phyloP scores from a whole-genome alignment of 495 filamentous ascomycete species.

The Tuber borchii region DNA sequence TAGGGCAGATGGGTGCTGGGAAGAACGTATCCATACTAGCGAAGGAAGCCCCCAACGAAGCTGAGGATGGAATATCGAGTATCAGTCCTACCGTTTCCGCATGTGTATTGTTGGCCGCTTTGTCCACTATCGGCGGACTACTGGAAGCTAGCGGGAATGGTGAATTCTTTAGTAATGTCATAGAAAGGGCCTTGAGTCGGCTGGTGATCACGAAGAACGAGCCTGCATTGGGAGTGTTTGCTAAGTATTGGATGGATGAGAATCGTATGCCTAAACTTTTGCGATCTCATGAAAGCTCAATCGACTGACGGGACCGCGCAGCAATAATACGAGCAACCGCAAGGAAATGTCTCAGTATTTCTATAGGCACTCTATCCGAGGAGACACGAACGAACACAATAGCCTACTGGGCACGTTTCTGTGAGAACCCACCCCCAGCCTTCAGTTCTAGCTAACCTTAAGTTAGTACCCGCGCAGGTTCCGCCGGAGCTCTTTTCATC shows the following conservation, averaged over 20 bases:
- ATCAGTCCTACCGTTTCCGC: slow-evolving; percentile 31
- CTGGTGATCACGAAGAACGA: background rate
- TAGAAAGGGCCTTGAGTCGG: slow-evolving; percentile 15
- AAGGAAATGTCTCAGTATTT: slow-evolving; percentile 24
- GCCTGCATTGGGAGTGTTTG: slow-evolving; percentile 35
- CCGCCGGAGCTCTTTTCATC: slow-evolving; percentile 31
- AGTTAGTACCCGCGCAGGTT: slow-evolving; percentile 29
- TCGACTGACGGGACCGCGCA: slow-evolving; percentile 1
- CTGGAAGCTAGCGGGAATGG: slow-evolving; percentile 32
- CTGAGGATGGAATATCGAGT: slow-evolving; percentile 15
- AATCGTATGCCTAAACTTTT: slow-evolving; percentile 17
- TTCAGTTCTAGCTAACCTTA: background rate
- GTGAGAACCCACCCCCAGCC: slow-evolving; percentile 11
- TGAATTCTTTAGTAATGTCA: slow-evolving; percentile 16
- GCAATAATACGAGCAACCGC: slow-evolving; percentile 32
- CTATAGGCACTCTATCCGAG: slow-evolving; percentile 18
- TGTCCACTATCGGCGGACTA: slow-evolving; percentile 26
- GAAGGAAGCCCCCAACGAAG: slow-evolving; percentile 12
- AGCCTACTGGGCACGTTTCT: slow-evolving; percentile 29
- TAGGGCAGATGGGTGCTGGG: slow-evolving; percentile 37
- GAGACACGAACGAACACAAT: slow-evolving; percentile 13
- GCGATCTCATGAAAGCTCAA: background rate
- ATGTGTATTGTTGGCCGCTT: slow-evolving; percentile 29
- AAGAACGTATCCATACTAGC: slow-evolving; percentile 26
- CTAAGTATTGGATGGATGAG: slow-evolving; percentile 41